phyloP scores from a whole-genome alignment of 2,329 filamentous ascomycete species.

The Fusarium newnesense region DNA sequence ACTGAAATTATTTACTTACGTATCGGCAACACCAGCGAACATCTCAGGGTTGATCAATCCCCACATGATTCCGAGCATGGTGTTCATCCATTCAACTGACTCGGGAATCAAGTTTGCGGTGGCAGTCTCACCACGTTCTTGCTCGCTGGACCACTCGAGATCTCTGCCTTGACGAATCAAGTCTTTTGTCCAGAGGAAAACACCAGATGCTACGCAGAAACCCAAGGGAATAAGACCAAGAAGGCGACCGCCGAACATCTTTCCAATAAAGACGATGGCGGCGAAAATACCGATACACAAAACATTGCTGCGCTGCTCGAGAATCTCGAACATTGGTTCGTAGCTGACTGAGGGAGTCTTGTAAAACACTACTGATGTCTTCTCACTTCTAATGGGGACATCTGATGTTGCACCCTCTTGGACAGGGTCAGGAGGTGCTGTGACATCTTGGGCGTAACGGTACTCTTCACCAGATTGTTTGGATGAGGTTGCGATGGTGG shows the following conservation, averaged over 20 bases:
- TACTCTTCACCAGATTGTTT: conserved; percentile 83
- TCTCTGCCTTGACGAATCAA: conserved; percentile 83
- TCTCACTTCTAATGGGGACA: conserved; percentile 94
- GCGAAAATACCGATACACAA: conserved; percentile 77
- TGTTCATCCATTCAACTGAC: conserved; percentile 97
- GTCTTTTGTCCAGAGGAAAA: conserved; percentile 92
- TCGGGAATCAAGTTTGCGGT: conserved; percentile 91
- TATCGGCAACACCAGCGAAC: conserved; percentile 92
- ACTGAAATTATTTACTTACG: conserved; percentile 49
- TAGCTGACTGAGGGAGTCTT: conserved; percentile 91
- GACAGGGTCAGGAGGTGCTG: conserved; percentile 88
- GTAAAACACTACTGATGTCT: conserved; percentile 96
- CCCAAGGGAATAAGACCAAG: conserved; percentile 80
- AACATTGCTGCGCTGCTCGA: conserved; percentile 79
- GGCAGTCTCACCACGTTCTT: conserved; percentile 84
- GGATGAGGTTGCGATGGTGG: conserved; percentile 76
- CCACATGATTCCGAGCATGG: conserved; percentile 85
- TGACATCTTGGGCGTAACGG: conserved; percentile 85
- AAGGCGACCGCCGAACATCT: conserved; percentile 80
- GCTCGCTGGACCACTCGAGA: conserved; percentile 88
- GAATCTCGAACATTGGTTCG: conserved; percentile 82
- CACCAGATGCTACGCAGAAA: conserved; percentile 76
- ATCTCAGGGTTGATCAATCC: conserved; percentile 94
- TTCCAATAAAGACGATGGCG: conserved; percentile 80
- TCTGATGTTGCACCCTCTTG: conserved; percentile 86